Base-by-base conservation (phyloP, 1,139 yeast species). In the Geotrichum carabidarum region DNA sequence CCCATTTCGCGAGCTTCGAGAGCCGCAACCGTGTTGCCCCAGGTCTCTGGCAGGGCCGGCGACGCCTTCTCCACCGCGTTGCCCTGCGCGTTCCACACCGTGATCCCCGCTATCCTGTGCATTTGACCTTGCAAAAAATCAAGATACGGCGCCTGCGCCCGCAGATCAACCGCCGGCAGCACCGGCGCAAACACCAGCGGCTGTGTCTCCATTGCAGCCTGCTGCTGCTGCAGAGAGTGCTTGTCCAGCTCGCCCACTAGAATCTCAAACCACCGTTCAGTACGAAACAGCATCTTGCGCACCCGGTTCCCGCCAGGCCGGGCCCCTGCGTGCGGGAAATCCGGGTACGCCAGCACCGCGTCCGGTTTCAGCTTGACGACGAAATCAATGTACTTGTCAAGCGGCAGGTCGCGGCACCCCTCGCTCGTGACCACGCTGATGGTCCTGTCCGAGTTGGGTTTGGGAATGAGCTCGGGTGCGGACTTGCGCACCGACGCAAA, bases 371-470 rank as follows among this genome's bases (percentile, higher is more conserved):
- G 50, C 44, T 56, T 56, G 12, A 45, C 53, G 14, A 62, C 62
- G 51, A 69, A 57, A 53, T 58, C 54, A 50, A 57, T 50, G 56
- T 58, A 68, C n/a, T 58, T 60, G 2, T 56, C 55, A 14, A 73
- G 47, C 2, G 65, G 60, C 53, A 71, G 57, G 31, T 65, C 62
- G 34, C 66, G 63, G 49, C 68, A 60, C 14, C 77, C 77, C 50
- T 72, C 75, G 8, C 66, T 57, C 0, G 77, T 72, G 59, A 63
- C 63, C 18, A 74, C 61, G 27, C 69, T 67, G 14, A 73, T 48
- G 9, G 59, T 54, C 35, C 59, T 63, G 55, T 66, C 66, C 12
- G 66, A 62, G 55, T 73, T 73, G 9, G 76, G 64, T 53, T 68
- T 71, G 4, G 67, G 58, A 5, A 68, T 57, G n/a, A 63, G 63